phyloP scores from a whole-genome alignment of 2,329 filamentous ascomycete species.

The Stagonosporopsis cucurbitacearum region DNA sequence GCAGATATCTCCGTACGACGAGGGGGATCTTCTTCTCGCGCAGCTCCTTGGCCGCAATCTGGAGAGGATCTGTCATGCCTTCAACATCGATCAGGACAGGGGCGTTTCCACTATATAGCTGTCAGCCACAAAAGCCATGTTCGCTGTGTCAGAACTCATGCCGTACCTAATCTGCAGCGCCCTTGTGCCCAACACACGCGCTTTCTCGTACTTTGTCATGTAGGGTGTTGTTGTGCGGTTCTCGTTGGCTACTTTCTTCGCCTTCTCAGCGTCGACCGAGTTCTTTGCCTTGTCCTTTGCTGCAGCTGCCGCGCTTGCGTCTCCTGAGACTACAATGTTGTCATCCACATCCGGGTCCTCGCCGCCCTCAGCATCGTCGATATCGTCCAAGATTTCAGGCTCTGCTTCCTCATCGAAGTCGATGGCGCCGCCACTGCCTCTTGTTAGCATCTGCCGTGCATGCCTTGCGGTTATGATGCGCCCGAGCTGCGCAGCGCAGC shows the following conservation, averaged over 20 bases:
- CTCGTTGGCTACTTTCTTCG: constrained; percentile 90
- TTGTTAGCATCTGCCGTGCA: constrained; percentile 21
- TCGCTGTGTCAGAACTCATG: background rate
- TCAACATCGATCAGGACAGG: constrained; percentile 95
- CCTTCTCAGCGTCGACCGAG: constrained; percentile 63
- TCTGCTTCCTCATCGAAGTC: constrained; percentile 68
- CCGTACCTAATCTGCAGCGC: constrained; percentile 92
- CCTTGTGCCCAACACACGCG: constrained; percentile 89
- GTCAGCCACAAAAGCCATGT: constrained; percentile 21
- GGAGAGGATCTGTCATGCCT: constrained; percentile 94
- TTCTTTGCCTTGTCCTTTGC: constrained; percentile 56
- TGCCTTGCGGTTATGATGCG: constrained; percentile 8
- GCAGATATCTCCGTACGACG: constrained; percentile 92
- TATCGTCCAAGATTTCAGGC: constrained; percentile 68
- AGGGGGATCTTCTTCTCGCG: constrained; percentile 98
- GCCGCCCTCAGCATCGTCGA: constrained; percentile 58
- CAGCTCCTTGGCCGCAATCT: constrained; percentile 97
- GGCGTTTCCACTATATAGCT: constrained; percentile 81
- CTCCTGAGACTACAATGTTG: constrained; percentile 58
- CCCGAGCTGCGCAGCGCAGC: constrained; percentile 17
- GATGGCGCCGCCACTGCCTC: constrained; percentile 47
- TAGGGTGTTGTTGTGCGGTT: constrained; percentile 93
- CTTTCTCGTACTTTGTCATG: constrained; percentile 99
- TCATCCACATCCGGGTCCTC: constrained; percentile 47
- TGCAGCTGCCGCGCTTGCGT: constrained; percentile 57